Evolutionary conservation across 2,329 filamentous ascomycete species (phyloP).

Genomic region (Sphaerostilbella broomeana): DNA sequence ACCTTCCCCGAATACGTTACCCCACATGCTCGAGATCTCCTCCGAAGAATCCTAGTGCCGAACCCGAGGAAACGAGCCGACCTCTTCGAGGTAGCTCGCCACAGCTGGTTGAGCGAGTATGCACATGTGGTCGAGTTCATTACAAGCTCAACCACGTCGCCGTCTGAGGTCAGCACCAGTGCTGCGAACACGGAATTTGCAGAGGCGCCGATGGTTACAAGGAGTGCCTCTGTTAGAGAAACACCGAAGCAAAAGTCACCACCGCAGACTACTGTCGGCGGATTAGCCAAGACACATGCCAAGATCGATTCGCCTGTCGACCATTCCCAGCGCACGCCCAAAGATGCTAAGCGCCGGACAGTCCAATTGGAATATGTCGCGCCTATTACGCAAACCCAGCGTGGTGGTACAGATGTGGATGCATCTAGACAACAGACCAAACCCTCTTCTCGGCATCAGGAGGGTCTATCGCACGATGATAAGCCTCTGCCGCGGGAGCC

Average conservation of each 20-base stretch:
- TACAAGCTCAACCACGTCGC: conserved; percentile 86
- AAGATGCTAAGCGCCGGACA: conserved; percentile 86
- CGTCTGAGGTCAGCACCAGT: conserved; percentile 76
- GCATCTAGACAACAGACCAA: conserved; percentile 20
- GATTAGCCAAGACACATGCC: conserved; percentile 65
- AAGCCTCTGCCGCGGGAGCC: conserved; percentile 57
- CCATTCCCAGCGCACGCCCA: conserved; percentile 52
- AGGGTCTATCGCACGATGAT: conserved; percentile 35
- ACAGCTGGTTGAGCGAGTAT: conserved; percentile 97
- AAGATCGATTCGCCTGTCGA: conserved; percentile 64
- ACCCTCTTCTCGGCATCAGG: conserved; percentile 34
- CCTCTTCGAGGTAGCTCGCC: conserved; percentile 91
- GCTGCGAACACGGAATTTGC: conserved; percentile 49
- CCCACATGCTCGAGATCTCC: conserved; percentile 85
- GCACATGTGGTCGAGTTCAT: conserved; percentile 96
- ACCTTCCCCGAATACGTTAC: conserved; percentile 99
- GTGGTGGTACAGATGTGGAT: conserved; percentile 43
- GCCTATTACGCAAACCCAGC: conserved; percentile 75
- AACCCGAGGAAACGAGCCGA: conserved; percentile 93
- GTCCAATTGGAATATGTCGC: conserved; percentile 98
- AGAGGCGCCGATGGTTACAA: conserved; percentile 59
- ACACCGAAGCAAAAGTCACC: conserved; percentile 61
- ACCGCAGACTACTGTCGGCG: conserved; percentile 46
- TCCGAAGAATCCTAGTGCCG: conserved; percentile 88
- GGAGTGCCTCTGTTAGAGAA: conserved; percentile 90